Base-by-base conservation (phyloP, 805 yeast species). In the Ogataea ganodermae region DNA sequence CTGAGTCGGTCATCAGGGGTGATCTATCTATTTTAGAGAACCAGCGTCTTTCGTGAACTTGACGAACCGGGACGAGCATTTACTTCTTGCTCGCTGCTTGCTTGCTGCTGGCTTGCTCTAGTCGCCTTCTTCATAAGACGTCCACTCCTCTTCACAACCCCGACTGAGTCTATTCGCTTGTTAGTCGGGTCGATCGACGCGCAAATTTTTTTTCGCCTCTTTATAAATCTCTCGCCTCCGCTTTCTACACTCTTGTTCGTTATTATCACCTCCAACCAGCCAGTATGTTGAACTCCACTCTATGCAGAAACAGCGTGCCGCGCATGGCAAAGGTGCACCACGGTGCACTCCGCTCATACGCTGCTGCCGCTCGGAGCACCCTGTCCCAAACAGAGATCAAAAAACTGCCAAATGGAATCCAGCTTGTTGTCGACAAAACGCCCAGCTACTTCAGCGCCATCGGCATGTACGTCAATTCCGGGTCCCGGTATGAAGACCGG, bases 361-460 rank as follows among this genome's bases (percentile, higher is more conserved):
- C 36, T 24, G 26, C 31, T 13, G 16, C 14, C 32, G 26, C 9
- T 6, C 35, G 42, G 13, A 35, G 47, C 28, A 46, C 50, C 3
- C 33, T 40, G 8, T 35, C 53, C n/a, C 53, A 50, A 18, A 56
- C 64, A 0, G 55, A 55, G 36, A 56, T 59, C 39, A 57, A 61
- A 32, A 72, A 82, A 0, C 72, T 92, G 27, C 55, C 76, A 6
- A 92, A 90, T 68, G 97, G 97, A 2, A 70, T 91, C 30, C 75
- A 84, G 53, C 84, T 92, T 5, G 91, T 89, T 9, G 86, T 96
- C 3, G 94, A 89, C 50, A 82, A 87, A 36, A 78, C 86, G 0
- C 94, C 97, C 1, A 90, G 96, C 32, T 96, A 91, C 66, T 94
- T 94, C 63, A 78, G 92, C 48, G 96, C 97, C 0, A 67, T 91